Evolutionary conservation across 306 rosid genomes (phyloP), one percentile per base, ranked within the genome.

Genomic region (Trifolium repens): DNA sequence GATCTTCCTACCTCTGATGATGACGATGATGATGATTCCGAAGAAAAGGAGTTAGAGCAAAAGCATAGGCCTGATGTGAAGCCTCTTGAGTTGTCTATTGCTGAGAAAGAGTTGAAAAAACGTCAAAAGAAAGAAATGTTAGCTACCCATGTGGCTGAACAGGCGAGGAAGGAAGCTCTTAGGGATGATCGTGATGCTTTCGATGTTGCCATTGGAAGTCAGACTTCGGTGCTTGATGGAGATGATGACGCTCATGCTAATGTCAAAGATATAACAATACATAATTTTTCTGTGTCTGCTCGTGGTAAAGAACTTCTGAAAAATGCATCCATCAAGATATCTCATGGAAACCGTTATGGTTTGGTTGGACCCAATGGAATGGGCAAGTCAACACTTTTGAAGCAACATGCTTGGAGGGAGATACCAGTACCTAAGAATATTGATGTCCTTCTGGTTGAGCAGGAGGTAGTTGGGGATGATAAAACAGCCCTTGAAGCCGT

Each of bases 391-490:
- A 88, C 96, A 6, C 85, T 91, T 53, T 68, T 91, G 74, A 91
- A 88, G 83, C 93, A 88, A 73, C 90, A 88, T 67, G 96, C 96
- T 76, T 91, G 96, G 93, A 88, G 93, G 86, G 85, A 87, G 89
- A 91, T 88, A 73, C 96, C 96, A 0, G 91, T 87, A 39, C 96
- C 96, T 37, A 85, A 85, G 83, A 89, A 91, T 74, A 91, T 91
- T 73, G 96, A 91, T 82, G 90, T 87, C 58, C 96, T 91, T 61
- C 67, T 91, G 80, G 93, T 89, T 57, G 96, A 91, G 75, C 91
- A 91, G 80, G 34, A 30, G 34, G 34, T 30, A 30, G 34, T 30
- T 30, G 34, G 91, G 69, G 93, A 91, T 74, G 90, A 88, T 72
- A 88, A 84, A 84, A 80, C 84, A 64, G 89, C 90, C 0, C 79